Evolutionary conservation across 164 flowering plant genomes (phyloP), one percentile per base, ranked within the genome.

Genomic region (Paratinospora sagittata): DNA sequence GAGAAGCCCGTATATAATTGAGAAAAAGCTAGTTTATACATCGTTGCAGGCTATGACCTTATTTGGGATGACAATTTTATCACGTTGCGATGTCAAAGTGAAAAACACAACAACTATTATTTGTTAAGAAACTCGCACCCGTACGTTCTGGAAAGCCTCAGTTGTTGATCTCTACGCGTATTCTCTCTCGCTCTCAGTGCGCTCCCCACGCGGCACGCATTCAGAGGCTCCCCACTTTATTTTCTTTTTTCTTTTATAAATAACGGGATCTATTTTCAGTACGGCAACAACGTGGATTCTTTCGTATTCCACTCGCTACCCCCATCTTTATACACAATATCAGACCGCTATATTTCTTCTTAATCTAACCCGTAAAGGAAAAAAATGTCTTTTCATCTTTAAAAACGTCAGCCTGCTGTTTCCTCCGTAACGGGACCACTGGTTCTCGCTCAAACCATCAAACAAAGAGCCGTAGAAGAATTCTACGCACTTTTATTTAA

Each of bases 191-290:
- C n/a, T n/a, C n/a, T 61, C 9, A 34, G 41, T 64, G 43, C 39
- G 37, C 41, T 10, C 37, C 67, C 41, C 11, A 65, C 43, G 45
- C 23, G 67, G 67, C 43, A 65, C 67, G 67, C 67, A n/a, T 33
- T 33, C 16, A 65, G 24, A 65, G 45, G 67, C 19, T 65, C 23
- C 19, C 39, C 41, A 65, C 43, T 65, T 65, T 34, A 19, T 55
- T 7, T 14, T 47, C 8, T 47, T 19, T 10, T 47, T 19, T 19
- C 17, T 13, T 3, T 13, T 19, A 12, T 13, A 47, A 14, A 52
- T 6, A 52, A 19, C 60, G 60, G 60, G 7, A 52, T n/a, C 61
- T 23, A 55, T 19, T 5, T 9, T 11, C 47, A 43, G 47, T 43
- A 43, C 47, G 47, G 61, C 7, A 55, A 8, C 4, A 7, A 55